Conservation (phyloP, 106 monocot genomes). For the Phalaenopsis equestris region DNA sequence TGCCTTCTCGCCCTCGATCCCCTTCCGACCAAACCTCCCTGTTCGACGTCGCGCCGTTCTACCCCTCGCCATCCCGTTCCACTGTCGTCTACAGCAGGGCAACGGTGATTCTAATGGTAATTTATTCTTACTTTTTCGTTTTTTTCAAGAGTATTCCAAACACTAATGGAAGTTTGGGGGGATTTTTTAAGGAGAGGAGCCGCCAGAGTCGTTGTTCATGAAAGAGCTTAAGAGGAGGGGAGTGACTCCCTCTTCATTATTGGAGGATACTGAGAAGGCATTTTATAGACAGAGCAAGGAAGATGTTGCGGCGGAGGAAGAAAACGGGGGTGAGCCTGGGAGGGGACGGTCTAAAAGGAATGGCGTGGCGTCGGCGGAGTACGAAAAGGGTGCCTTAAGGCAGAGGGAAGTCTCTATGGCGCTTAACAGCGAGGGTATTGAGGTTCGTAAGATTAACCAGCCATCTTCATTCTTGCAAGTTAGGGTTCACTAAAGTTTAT, state of each 20-base stretch:
- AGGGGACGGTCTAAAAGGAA: constrained; percentile 16
- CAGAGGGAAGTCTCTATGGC: constrained; percentile 53
- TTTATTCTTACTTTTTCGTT: neutral
- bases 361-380: constrained; percentile 21
- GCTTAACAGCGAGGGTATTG: constrained; percentile 66
- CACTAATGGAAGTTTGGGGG: neutral
- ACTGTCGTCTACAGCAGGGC: constrained; percentile 27
- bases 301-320: constrained; percentile 15
- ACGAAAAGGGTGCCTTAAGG: constrained; percentile 11
- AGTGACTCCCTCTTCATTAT: constrained; percentile 46
- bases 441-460: constrained; percentile 22
- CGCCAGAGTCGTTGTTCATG: constrained; percentile 78
- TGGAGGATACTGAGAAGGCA: constrained; percentile 28
- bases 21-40: constrained; percentile 8
- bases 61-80: constrained; percentile 7
- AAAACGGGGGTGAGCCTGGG: constrained; percentile 6
- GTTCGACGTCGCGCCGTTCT: constrained; percentile 1
- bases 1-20: constrained; percentile 12
- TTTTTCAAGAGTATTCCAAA: neutral
- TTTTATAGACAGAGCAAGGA: neutral
- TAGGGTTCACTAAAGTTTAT: neutral
- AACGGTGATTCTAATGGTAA: constrained; percentile 27
- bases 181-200: constrained; percentile 42
- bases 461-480: neutral
- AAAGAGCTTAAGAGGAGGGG: constrained; percentile 91